These are phyloP conservation scores for Clitopilus passeckerianus DNA, from an alignment of 768 basidiomycete genomes.

Conservation along the genomic window DNA sequence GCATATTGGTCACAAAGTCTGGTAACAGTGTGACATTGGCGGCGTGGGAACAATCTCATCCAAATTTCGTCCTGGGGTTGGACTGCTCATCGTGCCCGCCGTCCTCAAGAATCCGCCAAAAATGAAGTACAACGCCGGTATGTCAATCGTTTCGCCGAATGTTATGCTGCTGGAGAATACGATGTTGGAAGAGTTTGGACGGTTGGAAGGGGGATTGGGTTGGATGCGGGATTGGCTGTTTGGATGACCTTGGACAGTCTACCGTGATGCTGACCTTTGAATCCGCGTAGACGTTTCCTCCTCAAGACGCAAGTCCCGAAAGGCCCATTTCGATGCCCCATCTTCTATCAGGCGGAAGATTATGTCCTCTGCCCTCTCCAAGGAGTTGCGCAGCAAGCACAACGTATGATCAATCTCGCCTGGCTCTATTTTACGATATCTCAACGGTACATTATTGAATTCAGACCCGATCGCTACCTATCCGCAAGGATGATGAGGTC, in stretches of 20 bases:
- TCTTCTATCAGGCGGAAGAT: constrained; percentile 95
- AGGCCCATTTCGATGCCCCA: constrained; percentile 95
- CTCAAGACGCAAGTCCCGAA: constrained; percentile 96
- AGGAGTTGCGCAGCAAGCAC: constrained; percentile 91
- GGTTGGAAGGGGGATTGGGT: constrained; percentile 29
- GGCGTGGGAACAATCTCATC: constrained; percentile 30
- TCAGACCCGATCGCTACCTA: constrained; percentile 86
- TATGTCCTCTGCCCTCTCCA: constrained; percentile 94
- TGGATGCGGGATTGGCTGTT: constrained; percentile 45
- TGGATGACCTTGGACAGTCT: constrained; percentile 34
- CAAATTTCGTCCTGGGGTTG: constrained; percentile 16
- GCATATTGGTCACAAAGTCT: neutral
- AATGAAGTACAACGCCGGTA: constrained; percentile 84
- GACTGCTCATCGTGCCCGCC: constrained; percentile 41
- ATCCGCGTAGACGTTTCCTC: constrained; percentile 69
- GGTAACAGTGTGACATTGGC: neutral
- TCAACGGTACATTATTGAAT: too few species aligned
- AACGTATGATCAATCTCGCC: constrained; percentile 51
- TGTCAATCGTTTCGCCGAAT: constrained; percentile 32
- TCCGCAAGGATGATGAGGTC: constrained; percentile 98
- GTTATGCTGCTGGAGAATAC: constrained; percentile 14
- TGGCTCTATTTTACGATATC: too few species aligned
- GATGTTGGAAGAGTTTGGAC: constrained; percentile 17
- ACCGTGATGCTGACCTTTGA: constrained; percentile 25
- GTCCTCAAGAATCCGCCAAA: constrained; percentile 56